A percentile compares a stretch with the other conserved stretches of the same genome.
Evolutionary conservation across 2,329 filamentous ascomycete species (phyloP).

Genomic region (Thermomyces lanuginosus): DNA sequence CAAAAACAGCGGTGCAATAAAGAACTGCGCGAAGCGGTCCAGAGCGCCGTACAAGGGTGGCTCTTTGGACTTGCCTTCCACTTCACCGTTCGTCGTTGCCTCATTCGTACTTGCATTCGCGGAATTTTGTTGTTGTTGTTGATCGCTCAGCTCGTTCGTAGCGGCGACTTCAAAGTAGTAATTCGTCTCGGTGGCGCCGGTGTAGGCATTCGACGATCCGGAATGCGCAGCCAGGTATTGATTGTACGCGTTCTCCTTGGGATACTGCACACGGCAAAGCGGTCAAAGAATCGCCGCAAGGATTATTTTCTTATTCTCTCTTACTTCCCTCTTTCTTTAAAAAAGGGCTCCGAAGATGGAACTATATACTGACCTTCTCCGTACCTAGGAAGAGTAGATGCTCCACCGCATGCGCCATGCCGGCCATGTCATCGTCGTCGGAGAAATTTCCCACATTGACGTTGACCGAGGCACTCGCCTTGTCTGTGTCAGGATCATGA

Average conservation of each 20-base stretch:
- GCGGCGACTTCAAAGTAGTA: conserved; percentile 94
- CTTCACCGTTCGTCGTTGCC: conserved; percentile 6
- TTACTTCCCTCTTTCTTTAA: too few species aligned
- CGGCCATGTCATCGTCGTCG: conserved; percentile 76
- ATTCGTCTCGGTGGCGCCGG: conserved; percentile 82
- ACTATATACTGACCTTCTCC: conserved; percentile 50
- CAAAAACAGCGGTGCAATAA: conserved; percentile 73
- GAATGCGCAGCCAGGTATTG: conserved; percentile 82
- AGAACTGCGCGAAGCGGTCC: conserved; percentile 88
- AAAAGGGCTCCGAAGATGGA: too few species aligned
- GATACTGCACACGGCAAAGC: conserved; percentile 42
- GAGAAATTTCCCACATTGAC: conserved; percentile 94
- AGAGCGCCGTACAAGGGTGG: conserved; percentile 66
- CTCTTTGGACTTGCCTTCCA: conserved; percentile 10
- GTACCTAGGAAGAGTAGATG: conserved; percentile 98
- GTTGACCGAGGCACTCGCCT: conserved; percentile 87
- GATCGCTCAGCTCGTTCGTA: conserved; percentile 38
- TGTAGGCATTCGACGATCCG: conserved; percentile 89
- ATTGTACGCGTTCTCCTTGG: conserved; percentile 87
- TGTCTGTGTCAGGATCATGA: conserved; percentile 88
- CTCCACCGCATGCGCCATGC: conserved; percentile 91
- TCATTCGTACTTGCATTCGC: conserved; percentile 9
- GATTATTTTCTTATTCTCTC: too few species aligned
- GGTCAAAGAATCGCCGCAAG: too few species aligned
- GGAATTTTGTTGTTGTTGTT: conserved; percentile 13